Conservation (phyloP, 108 stramenopile genomes). For the Cylindrotheca closterium region DNA sequence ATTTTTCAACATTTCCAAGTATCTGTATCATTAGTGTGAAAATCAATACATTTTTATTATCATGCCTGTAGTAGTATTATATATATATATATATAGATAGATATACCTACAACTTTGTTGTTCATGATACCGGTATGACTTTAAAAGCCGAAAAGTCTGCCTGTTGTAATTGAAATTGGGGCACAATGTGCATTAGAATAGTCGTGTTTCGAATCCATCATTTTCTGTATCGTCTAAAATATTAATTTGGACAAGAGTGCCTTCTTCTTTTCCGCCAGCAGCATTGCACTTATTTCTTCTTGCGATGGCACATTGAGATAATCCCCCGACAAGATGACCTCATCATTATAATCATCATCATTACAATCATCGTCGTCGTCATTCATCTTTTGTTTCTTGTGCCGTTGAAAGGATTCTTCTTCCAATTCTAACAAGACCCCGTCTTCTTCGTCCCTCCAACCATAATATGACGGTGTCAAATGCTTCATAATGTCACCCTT, state of each 20-base stretch:
- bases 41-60: too few species aligned
- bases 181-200: too few species aligned
- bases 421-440: constrained; percentile 82
- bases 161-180: too few species aligned
- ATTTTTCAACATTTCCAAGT: too few species aligned
- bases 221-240: too few species aligned
- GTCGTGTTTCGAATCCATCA: too few species aligned
- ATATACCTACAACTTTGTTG: too few species aligned
- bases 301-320: constrained; percentile 59
- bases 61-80: too few species aligned
- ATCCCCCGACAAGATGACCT: constrained; percentile 18
- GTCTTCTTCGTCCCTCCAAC: constrained; percentile 93
- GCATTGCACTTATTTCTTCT: constrained; percentile 53
- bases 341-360: constrained; percentile 3
- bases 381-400: constrained; percentile 28
- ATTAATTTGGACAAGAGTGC: constrained; percentile 56
- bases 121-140: too few species aligned
- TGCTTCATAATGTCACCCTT: constrained; percentile 82
- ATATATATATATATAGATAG: too few species aligned
- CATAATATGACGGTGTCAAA: constrained; percentile 91
- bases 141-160: too few species aligned
- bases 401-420: constrained; percentile 45
- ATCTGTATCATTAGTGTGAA: too few species aligned
- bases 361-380: constrained; percentile 11
- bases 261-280: constrained; percentile 81